Conservation (phyloP, 1,284 basidiomycete genomes). For the Irpex lacteus region DNA sequence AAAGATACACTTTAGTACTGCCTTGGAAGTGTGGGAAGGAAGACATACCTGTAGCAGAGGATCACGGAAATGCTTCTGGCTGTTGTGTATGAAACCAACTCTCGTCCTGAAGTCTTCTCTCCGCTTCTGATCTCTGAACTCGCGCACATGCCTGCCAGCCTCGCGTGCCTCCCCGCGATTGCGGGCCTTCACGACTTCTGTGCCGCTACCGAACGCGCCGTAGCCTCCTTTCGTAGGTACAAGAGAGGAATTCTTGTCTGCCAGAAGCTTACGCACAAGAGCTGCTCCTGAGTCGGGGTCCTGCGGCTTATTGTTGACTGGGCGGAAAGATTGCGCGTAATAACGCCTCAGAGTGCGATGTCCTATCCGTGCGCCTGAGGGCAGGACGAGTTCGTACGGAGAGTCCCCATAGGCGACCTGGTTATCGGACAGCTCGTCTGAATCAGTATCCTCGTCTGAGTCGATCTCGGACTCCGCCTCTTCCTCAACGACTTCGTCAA, state of each 20-base stretch:
- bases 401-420: constrained; percentile 73
- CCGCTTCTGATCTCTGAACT: constrained; percentile 80
- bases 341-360: constrained; percentile 88
- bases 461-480: constrained; percentile 34
- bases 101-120: constrained; percentile 86
- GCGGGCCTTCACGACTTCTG: constrained; percentile 84
- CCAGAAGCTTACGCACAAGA: constrained; percentile 69
- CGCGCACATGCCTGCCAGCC: constrained; percentile 84
- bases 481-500: constrained; percentile 53
- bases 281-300: constrained; percentile 72
- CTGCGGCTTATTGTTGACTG: constrained; percentile 37
- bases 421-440: constrained; percentile 43
- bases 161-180: constrained; percentile 94
- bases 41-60: constrained; percentile 33
- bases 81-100: constrained; percentile 77
- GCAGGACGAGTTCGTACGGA: constrained; percentile 88
- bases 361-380: constrained; percentile 90
- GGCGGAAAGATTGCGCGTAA: constrained; percentile 80
- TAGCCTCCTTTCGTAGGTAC: constrained; percentile 85
- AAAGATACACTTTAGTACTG: neutral
- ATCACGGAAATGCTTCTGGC: constrained; percentile 84
- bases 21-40: neutral
- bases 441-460: constrained; percentile 25
- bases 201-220: constrained; percentile 80
- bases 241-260: constrained; percentile 79